Base-by-base conservation (phyloP, 78 protist species). In the Tieghemostelium lacteum region DNA sequence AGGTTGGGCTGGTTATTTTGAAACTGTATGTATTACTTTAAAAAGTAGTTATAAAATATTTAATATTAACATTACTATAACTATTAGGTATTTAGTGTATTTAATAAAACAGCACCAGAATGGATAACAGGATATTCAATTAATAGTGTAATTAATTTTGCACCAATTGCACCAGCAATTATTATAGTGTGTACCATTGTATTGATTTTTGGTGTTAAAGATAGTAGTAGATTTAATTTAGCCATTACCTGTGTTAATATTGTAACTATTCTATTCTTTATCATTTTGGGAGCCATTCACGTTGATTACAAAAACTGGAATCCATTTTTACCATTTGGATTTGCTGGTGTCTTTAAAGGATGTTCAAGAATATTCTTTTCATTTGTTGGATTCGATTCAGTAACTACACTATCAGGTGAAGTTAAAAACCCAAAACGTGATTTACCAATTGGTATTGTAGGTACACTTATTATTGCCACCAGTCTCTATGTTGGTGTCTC, bases 311-410 rank as follows among this genome's bases (percentile, higher is more conserved):
- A 54, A 33, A 94, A 94, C 73, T 74, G 40, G 57, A 29, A 22
- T 4, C 92, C 91, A 29, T 94, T 94, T 61, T 42, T 94, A 22
- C 96, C 96, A 31, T 92, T 45, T 58, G 92, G 92, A 55, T 42
- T 70, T 58, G n/a, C 3, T 31, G 96, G 94, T 22, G 83, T 87
- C 4, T 65, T 80, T 58, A 31, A 64, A 2, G 96, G 88, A 24
- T 67, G 86, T 16, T 86, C 94, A n/a, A 58, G 37, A 16, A 42
- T 94, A 0, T 94, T 94, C 88, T 94, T 94, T 54, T 45, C 87
- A 49, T 88, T 73, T 66, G 78, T 94, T 36, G 96, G 96, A 34
- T 94, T 94, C 75, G 96, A 94, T 50, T 57, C 95, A 5, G 89
- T 93, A 17, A 71, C 87, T 8, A 86, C 95, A 19, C 39, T 86